phyloP scores from a whole-genome alignment of 176 grass and related monocot genomes.

The Zea luxurians region DNA sequence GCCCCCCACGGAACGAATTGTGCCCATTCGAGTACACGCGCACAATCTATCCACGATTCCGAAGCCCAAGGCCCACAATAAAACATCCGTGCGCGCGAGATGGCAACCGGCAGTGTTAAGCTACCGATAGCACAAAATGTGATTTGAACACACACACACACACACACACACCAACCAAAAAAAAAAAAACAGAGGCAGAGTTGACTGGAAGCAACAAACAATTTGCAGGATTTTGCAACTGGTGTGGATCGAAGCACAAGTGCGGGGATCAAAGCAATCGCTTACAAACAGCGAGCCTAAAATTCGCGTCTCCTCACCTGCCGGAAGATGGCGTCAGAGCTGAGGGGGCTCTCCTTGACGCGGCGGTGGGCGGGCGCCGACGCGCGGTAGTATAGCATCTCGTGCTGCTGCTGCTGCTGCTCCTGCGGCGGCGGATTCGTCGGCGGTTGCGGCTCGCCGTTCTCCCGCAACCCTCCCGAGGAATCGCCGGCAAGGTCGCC shows the following conservation, averaged over 20 bases:
- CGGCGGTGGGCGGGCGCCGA: constrained; percentile 71
- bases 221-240: background rate
- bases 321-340: constrained; percentile 86
- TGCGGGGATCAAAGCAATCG: background rate
- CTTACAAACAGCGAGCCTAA: background rate
- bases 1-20: constrained; percentile 13
- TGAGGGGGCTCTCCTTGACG: constrained; percentile 90
- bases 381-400: constrained; percentile 53
- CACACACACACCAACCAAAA: no score
- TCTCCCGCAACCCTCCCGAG: background rate
- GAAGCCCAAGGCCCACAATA: background rate
- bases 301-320: constrained; percentile 51
- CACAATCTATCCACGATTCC: constrained; percentile 23
- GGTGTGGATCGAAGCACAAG: background rate
- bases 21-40: background rate
- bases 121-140: background rate
- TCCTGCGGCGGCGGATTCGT: background rate
- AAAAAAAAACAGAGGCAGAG: background rate
- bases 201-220: constrained; percentile 1
- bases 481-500: background rate
- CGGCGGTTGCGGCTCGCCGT: background rate
- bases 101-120: background rate
- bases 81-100: background rate
- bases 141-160: background rate
- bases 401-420: constrained; percentile 18